Evolutionary conservation across 176 grass and related monocot genomes (phyloP), one percentile per base, ranked within the genome.

Genomic region (Rhynchospora tenuis): DNA sequence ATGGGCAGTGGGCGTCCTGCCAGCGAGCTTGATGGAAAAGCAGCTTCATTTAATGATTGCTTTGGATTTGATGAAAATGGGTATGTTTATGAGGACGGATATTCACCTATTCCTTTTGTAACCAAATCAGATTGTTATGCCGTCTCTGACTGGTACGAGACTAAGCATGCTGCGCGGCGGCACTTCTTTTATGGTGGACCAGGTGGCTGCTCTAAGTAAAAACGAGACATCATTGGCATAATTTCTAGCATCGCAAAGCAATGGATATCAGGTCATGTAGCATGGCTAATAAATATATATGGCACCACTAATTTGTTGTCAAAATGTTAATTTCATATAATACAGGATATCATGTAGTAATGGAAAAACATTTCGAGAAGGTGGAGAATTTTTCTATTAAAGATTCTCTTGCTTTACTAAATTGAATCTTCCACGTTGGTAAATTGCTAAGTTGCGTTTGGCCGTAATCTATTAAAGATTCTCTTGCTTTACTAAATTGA

Each of bases 151-250:
- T 73, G 70, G 70, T 73, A 73, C 0, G 2, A 15, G 10, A 48
- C 45, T 2, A 50, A 73, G 22, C 19, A 51, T 6, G 1, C 10
- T 9, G 20, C 44, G 26, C 1, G 43, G 12, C 70, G 70, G n/a
- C 62, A 64, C 46, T 82, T 82, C 38, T 82, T 64, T 52, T 82
- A 82, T 55, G 47, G 72, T 16, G 72, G 72, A 76, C 72, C 72
- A 29, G 4, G 72, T 20, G 69, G 69, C 2, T 50, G 69, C 44
- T 48, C 42, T 26, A 1, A 48, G 9, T 9, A 68, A 42, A 68
- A 68, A 33, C 31, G 31, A 33, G 31, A 33, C 31, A 33, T 1
- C 1, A 1, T 33, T 33, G 1, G 31, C 31, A n/a, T n/a, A 68
- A 68, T 42, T 17, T 33, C 3, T 33, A 33, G 31, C 31, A 33